These are phyloP conservation scores for Galium porrigens DNA, from an alignment of 305 asterid genomes.

Conservation along the genomic window DNA sequence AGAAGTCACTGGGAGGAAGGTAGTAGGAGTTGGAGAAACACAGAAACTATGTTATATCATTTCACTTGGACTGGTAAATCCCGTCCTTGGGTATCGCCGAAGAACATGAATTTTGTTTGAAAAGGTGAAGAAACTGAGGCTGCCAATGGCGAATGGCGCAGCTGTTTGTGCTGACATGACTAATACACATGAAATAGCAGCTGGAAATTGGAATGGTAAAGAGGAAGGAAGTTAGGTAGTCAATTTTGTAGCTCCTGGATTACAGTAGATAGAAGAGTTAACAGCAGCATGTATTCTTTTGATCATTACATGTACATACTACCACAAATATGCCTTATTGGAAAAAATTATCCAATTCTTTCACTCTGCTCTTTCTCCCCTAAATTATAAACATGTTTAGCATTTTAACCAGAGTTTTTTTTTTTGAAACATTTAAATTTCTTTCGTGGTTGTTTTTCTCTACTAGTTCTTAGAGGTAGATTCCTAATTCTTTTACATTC, in stretches of 20 bases:
- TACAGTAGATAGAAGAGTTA: neutral
- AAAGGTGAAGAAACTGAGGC: neutral
- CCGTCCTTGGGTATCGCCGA: neutral
- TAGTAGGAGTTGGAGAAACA: conserved; percentile 15
- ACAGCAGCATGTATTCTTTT: conserved; percentile 11
- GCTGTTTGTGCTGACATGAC: conserved; percentile 11
- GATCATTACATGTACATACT: conserved; percentile 7
- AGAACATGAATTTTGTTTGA: neutral
- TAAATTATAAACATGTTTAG: neutral
- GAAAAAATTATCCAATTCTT: conserved; percentile 11
- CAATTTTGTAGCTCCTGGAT: conserved; percentile 15
- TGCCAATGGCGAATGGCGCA: neutral
- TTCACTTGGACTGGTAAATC: neutral
- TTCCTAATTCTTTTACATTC: too few relatives aligned
- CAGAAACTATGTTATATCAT: neutral
- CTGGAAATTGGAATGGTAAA: neutral
- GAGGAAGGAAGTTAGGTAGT: conserved; percentile 1
- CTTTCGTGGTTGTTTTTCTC: too few relatives aligned
- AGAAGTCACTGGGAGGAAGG: conserved; percentile 55
- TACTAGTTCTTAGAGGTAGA: too few relatives aligned
- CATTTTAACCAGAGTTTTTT: too few relatives aligned
- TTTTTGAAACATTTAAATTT: too few relatives aligned
- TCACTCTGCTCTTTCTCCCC: neutral
- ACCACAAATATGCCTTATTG: neutral
- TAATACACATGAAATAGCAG: conserved; percentile 6